phyloP scores from a whole-genome alignment of 1,284 basidiomycete genomes.

The Pulveroboletus sp. region DNA sequence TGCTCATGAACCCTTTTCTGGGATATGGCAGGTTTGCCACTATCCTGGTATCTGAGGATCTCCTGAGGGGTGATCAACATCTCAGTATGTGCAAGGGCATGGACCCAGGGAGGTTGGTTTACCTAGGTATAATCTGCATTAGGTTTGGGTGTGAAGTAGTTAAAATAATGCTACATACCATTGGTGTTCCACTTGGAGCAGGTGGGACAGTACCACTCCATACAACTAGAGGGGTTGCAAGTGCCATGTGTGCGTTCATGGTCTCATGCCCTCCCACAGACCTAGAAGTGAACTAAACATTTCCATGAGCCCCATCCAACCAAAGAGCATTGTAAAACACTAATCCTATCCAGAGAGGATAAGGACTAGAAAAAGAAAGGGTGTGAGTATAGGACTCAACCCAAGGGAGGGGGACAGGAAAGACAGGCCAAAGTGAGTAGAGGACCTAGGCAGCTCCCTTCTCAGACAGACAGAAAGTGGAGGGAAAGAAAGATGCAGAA shows the following conservation, averaged over 20 bases:
- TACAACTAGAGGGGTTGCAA: neutral
- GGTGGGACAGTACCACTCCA: neutral
- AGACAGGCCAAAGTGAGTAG: no score
- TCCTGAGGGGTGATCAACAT: neutral
- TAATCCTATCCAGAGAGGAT: no score
- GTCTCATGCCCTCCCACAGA: neutral
- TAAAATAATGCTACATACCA: neutral
- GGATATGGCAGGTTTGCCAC: neutral
- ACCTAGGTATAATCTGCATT: neutral
- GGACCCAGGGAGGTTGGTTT: neutral
- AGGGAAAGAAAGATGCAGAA: no score
- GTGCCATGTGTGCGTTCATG: neutral
- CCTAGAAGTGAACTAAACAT: neutral
- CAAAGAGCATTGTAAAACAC: neutral
- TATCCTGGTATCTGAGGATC: neutral
- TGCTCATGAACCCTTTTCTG: no score
- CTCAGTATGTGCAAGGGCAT: neutral
- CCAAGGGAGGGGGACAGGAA: no score
- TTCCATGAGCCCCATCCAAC: neutral
- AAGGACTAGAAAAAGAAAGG: no score
- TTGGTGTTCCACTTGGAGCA: neutral
- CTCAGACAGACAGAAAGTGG: no score
- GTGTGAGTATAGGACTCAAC: no score
- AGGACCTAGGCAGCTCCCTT: no score
- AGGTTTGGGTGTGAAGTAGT: neutral